Evolutionary conservation across 2,329 filamentous ascomycete genomes (phyloP).

Genomic region (Monosporascus sp.): DNA sequence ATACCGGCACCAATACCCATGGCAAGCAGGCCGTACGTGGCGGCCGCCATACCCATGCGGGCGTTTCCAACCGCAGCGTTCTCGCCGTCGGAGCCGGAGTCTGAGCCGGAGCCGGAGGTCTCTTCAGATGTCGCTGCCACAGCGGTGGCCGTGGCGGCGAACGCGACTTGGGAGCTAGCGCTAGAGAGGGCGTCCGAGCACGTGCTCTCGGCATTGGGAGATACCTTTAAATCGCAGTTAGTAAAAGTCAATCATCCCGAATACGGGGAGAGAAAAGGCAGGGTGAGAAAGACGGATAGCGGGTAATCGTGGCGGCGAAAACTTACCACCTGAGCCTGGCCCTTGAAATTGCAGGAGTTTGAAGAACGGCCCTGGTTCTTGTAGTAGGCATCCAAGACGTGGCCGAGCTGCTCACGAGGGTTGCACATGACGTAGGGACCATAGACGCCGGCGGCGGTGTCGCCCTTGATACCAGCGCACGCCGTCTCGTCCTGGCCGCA

Average conservation of each 20-base stretch:
- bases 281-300: background rate
- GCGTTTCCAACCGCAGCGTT: conserved; percentile 34
- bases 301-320: background rate
- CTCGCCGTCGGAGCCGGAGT: conserved; percentile 15
- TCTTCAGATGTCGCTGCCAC: conserved; percentile 1
- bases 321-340: conserved; percentile 41
- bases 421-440: conserved; percentile 63
- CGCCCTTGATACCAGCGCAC: conserved; percentile 52
- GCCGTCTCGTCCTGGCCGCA: conserved; percentile 39
- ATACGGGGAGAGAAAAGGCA: too few species aligned
- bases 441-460: conserved; percentile 50
- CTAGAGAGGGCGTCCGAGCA: conserved; percentile 44
- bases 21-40: conserved; percentile 47
- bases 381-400: conserved; percentile 57
- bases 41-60: conserved; percentile 39
- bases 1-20: conserved; percentile 48
- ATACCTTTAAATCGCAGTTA: conserved; percentile 9
- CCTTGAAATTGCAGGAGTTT: conserved; percentile 54
- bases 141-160: conserved; percentile 26
- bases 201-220: conserved; percentile 35
- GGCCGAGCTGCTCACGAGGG: conserved; percentile 53
- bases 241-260: background rate
- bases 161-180: conserved; percentile 34
- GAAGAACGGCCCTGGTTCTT: conserved; percentile 39
- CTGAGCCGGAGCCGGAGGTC: conserved; percentile 13